These are phyloP conservation scores for Floccularia luteovirens DNA, from an alignment of 768 basidiomycete species.

Conservation along the genomic window DNA sequence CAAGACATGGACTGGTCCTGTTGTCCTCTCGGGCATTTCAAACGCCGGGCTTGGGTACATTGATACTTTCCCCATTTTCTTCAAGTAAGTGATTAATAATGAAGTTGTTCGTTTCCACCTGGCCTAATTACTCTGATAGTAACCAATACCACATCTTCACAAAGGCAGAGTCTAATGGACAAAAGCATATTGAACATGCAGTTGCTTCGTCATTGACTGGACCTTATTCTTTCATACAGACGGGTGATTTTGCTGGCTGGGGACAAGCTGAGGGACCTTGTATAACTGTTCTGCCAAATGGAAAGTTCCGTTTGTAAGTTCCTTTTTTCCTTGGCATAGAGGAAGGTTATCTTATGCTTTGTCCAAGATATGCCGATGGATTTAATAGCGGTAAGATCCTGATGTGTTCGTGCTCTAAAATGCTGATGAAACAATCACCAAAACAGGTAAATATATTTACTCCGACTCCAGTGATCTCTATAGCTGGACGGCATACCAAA, in stretches of 20 bases:
- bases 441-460: slow-evolving; percentile 27
- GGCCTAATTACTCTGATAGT: slow-evolving; percentile 7
- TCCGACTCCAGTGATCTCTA: slow-evolving; percentile 25
- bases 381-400: slow-evolving; percentile 19
- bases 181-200: slow-evolving; percentile 24
- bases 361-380: slow-evolving; percentile 20
- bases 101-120: neutral
- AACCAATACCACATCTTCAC: slow-evolving; percentile 25
- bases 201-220: slow-evolving; percentile 22
- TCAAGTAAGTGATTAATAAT: slow-evolving; percentile 15
- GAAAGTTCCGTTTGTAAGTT: slow-evolving; percentile 22
- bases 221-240: slow-evolving; percentile 24
- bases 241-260: slow-evolving; percentile 26
- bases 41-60: slow-evolving; percentile 26
- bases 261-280: slow-evolving; percentile 24
- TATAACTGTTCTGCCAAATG: slow-evolving; percentile 21
- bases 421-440: no score
- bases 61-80: slow-evolving; percentile 25
- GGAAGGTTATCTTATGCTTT: neutral
- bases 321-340: neutral
- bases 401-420: no score
- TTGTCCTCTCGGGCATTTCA: slow-evolving; percentile 25
- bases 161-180: slow-evolving; percentile 23
- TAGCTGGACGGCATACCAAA: slow-evolving; percentile 21
- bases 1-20: slow-evolving; percentile 20